These are phyloP conservation scores for Leccinum rimulosum DNA, from an alignment of 768 basidiomycete species.

Conservation along the genomic window DNA sequence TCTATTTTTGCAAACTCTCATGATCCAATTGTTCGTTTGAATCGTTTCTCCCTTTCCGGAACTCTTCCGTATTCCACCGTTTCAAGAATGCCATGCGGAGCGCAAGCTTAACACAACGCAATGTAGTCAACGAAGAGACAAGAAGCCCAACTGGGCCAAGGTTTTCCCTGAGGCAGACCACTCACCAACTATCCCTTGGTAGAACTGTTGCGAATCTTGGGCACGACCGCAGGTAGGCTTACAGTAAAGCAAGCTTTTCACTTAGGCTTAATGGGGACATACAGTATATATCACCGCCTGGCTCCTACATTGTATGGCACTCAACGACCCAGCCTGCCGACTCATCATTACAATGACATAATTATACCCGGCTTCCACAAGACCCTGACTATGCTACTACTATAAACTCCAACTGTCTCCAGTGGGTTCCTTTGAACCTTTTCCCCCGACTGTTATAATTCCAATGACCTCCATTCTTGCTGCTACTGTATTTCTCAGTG, in stretches of 20 bases:
- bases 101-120: too few relatives aligned
- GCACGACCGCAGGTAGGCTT: background rate
- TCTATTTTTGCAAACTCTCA: too few relatives aligned
- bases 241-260: background rate
- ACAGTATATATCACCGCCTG: background rate
- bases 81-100: background rate
- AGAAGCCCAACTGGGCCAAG: background rate
- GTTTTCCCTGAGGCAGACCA: too few relatives aligned
- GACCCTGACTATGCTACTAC: background rate
- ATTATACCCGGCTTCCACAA: background rate
- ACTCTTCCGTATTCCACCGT: background rate
- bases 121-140: background rate
- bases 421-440: slow-evolving; percentile 1
- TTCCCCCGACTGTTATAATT: background rate
- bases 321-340: background rate
- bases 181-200: too few relatives aligned
- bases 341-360: background rate
- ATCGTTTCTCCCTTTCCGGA: too few relatives aligned
- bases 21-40: too few relatives aligned
- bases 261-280: too few relatives aligned
- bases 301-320: too few relatives aligned
- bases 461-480: slow-evolving; percentile 19
- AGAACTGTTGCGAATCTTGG: too few relatives aligned
- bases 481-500: slow-evolving; percentile 16
- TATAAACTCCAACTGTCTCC: background rate